Conservation (phyloP, 2,329 filamentous ascomycete species). For the Penicillium sumatraense region DNA sequence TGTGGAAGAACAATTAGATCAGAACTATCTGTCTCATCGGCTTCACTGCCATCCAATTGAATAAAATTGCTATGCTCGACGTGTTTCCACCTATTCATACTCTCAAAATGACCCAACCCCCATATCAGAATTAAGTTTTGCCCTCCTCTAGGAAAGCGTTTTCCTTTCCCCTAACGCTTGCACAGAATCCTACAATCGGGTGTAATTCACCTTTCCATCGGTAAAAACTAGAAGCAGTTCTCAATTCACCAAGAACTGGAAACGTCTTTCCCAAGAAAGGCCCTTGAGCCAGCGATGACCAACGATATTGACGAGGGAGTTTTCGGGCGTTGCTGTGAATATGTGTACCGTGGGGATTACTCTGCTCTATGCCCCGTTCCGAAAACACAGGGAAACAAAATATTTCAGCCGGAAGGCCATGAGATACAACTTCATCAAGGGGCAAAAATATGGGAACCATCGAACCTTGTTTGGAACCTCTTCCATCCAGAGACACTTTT, state of each 20-base stretch:
- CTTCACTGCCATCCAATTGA: no score
- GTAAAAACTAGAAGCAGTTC: constrained; percentile 15
- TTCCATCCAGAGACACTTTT: constrained; percentile 11
- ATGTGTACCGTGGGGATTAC: constrained; percentile 20
- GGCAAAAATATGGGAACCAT: constrained; percentile 7
- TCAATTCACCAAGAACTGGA: constrained; percentile 10
- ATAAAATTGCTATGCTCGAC: no score
- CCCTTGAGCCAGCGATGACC: constrained; percentile 11
- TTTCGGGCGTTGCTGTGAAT: constrained; percentile 22
- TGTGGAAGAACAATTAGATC: no score
- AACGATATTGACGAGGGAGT: constrained; percentile 13
- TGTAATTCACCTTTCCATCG: constrained; percentile 10
- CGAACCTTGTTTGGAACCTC: constrained; percentile 8
- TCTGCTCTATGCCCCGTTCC: constrained; percentile 13
- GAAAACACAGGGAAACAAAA: constrained; percentile 4
- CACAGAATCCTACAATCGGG: constrained; percentile 13
- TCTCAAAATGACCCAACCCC: background rate
- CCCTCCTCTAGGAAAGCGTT: background rate
- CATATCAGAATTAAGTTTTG: background rate
- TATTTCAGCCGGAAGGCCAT: constrained; percentile 1
- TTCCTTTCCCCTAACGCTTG: background rate
- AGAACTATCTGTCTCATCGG: no score
- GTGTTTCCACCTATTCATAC: no score
- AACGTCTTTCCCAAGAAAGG: constrained; percentile 16
- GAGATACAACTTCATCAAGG: background rate